Evolutionary conservation across 1,284 basidiomycete species (phyloP).

Genomic region (Mycena sp.): DNA sequence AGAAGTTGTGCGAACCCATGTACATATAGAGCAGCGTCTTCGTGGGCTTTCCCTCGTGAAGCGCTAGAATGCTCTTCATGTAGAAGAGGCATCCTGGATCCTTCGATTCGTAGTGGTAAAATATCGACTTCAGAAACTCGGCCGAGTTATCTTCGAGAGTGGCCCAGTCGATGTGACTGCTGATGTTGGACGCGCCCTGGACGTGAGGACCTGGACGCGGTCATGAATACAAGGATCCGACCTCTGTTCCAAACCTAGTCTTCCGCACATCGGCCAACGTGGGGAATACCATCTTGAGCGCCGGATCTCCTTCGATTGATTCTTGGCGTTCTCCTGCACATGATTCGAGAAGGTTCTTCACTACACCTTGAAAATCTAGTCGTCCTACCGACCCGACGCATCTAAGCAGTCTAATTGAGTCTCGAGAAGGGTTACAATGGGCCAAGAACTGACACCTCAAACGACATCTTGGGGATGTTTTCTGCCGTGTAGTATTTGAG

Average conservation of each 20-base stretch:
- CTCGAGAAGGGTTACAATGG: background rate
- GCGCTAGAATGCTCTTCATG: conserved; percentile 8
- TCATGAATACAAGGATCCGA: background rate
- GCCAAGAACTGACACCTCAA: conserved; percentile 12
- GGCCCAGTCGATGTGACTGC: conserved; percentile 2
- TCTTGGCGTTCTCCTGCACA: conserved; percentile 3
- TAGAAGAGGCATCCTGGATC: conserved; percentile 3
- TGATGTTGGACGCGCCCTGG: background rate
- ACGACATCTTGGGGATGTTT: background rate
- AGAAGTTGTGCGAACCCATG: conserved; percentile 12
- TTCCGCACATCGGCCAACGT: background rate
- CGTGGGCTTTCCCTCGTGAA: background rate
- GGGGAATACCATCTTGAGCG: conserved; percentile 8
- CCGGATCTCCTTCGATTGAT: background rate
- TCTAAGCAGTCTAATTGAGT: background rate
- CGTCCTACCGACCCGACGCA: conserved; percentile 5
- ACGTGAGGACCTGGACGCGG: background rate
- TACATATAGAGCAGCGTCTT: background rate
- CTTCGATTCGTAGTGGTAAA: conserved; percentile 7
- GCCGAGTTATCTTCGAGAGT: background rate
- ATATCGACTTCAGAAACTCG: background rate
- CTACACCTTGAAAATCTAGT: background rate
- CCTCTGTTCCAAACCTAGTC: background rate
- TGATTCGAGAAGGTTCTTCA: conserved; percentile 10
- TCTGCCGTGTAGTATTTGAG: background rate